Conservation (phyloP, 2,329 filamentous ascomycete genomes). For the Cladosporium oxysporum region DNA sequence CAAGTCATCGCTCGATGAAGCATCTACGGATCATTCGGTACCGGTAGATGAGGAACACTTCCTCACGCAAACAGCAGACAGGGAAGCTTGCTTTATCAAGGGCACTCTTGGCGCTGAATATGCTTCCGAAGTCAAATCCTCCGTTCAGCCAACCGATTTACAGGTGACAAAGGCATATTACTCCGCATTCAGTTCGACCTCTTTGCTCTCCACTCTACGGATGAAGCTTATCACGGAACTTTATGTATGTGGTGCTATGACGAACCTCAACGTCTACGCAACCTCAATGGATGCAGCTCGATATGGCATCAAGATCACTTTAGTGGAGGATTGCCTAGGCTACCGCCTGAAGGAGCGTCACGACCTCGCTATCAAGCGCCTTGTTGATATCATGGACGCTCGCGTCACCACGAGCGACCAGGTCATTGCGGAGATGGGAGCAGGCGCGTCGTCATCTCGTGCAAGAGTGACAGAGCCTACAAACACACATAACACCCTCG, state of each 20-base stretch:
- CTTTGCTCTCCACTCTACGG: conserved; percentile 74
- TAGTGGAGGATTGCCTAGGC: conserved; percentile 86
- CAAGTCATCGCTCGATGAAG: conserved; percentile 4
- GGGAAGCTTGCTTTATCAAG: conserved; percentile 45
- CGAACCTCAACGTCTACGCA: conserved; percentile 86
- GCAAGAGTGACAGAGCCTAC: conserved; percentile 17
- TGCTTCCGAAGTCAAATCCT: conserved; percentile 49
- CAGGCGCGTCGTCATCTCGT: neutral
- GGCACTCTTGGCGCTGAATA: conserved; percentile 53
- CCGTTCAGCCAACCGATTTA: conserved; percentile 56
- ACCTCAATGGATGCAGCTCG: conserved; percentile 87
- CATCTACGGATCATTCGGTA: neutral
- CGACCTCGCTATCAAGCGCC: conserved; percentile 66
- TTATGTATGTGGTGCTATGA: conserved; percentile 82
- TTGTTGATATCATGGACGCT: conserved; percentile 74
- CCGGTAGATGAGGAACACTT: conserved; percentile 49
- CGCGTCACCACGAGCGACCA: conserved; percentile 62
- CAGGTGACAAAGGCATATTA: conserved; percentile 74
- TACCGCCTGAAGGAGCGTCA: conserved; percentile 72
- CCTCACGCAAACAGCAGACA: conserved; percentile 41
- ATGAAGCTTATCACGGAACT: conserved; percentile 85
- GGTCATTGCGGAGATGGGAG: conserved; percentile 23
- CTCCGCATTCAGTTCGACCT: conserved; percentile 78
- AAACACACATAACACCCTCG: neutral
- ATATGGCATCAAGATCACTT: conserved; percentile 82